A percentile compares a stretch with the other conserved stretches of the same genome.
Conservation (phyloP, 1,139 yeast genomes). For the Martiniozyma asiatica region DNA sequence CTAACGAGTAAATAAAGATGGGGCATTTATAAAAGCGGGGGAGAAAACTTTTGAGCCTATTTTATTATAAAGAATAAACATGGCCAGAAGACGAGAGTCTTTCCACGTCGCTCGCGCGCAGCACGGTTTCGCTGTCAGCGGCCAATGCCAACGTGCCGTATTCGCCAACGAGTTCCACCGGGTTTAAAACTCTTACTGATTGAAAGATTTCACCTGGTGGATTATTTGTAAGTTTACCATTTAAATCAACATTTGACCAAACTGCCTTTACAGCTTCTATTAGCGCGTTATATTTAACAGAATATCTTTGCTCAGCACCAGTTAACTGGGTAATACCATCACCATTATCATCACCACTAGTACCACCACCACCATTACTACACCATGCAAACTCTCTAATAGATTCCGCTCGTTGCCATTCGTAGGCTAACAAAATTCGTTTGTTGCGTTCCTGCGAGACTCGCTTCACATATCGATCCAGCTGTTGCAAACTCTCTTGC, state of each 20-base stretch:
- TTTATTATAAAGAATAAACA: too few relatives aligned
- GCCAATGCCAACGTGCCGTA: too few relatives aligned
- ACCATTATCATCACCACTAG: background rate
- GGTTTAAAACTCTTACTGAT: too few relatives aligned
- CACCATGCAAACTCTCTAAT: slow-evolving; percentile 1
- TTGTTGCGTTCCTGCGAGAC: slow-evolving; percentile 3
- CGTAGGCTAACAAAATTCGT: slow-evolving; percentile 3
- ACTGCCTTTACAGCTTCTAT: slow-evolving; percentile 1
- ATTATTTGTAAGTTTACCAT: slow-evolving; percentile 5
- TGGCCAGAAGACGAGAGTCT: too few relatives aligned
- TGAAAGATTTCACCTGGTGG: too few relatives aligned
- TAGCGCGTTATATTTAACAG: too few relatives aligned
- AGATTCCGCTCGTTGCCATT: slow-evolving; percentile 2
- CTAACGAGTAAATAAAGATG: slow-evolving; percentile 3
- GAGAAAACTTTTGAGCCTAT: slow-evolving; percentile 1
- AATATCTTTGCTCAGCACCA: too few relatives aligned
- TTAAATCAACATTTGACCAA: background rate
- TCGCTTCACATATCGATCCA: background rate
- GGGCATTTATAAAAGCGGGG: slow-evolving; percentile 1
- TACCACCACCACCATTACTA: slow-evolving; percentile 1
- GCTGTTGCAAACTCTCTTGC: too few relatives aligned
- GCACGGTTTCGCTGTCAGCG: too few relatives aligned
- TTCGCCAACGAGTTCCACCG: too few relatives aligned
- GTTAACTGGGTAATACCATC: too few relatives aligned
- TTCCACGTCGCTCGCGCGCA: too few relatives aligned